A percentile compares a stretch with the other conserved stretches of the same genome.
Evolutionary conservation across 2,329 filamentous ascomycete genomes (phyloP).

Genomic region (Fusarium tuaranense): DNA sequence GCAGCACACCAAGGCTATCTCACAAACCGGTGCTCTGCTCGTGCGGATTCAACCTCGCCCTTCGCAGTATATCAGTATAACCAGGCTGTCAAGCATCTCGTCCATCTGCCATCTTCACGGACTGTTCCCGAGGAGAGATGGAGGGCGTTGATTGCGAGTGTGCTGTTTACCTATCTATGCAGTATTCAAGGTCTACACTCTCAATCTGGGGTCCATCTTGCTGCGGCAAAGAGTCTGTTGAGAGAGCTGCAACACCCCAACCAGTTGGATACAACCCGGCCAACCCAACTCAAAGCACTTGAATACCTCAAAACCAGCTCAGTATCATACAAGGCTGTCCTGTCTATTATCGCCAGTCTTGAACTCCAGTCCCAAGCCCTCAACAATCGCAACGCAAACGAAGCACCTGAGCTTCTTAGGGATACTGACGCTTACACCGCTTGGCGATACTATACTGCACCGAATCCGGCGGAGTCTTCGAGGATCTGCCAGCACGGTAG

Average conservation of each 20-base stretch:
- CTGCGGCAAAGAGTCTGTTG: background rate
- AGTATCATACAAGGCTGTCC: background rate
- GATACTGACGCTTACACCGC: background rate
- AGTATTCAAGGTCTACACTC: background rate
- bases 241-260: background rate
- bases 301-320: background rate
- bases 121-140: background rate
- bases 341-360: background rate
- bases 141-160: background rate
- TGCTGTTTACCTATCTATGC: background rate
- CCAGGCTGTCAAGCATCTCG: background rate
- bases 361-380: background rate
- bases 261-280: background rate
- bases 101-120: background rate
- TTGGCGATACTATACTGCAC: background rate
- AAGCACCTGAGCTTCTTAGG: background rate
- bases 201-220: background rate
- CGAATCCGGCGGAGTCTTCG: background rate
- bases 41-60: background rate
- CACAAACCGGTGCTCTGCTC: background rate
- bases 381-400: background rate
- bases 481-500: background rate
- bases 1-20: constrained; percentile 7
- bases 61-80: background rate
- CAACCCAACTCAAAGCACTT: background rate